Conservation (phyloP, 75 land plant genomes). For the Picea sitchensis region DNA sequence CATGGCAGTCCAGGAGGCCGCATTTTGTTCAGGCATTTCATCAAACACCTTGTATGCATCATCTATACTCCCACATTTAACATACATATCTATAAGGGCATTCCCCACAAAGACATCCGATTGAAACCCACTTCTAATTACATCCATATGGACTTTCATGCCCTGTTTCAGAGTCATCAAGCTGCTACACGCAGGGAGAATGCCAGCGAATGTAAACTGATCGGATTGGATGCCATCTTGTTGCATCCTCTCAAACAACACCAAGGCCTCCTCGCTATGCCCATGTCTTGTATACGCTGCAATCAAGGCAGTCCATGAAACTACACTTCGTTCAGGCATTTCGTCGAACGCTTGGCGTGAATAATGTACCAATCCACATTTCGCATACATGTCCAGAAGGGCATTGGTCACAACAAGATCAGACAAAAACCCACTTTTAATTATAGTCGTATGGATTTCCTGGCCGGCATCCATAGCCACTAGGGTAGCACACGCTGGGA, state of each 20-base stretch:
- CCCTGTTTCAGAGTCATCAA: slow-evolving; percentile 17
- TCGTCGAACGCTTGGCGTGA: slow-evolving; percentile 21
- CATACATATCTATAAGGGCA: slow-evolving; percentile 65
- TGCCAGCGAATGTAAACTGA: slow-evolving; percentile 19
- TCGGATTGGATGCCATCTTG: slow-evolving; percentile 13
- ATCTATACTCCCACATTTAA: slow-evolving; percentile 56
- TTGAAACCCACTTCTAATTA: slow-evolving; percentile 21
- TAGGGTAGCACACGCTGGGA: slow-evolving; percentile 21
- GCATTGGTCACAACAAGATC: slow-evolving; percentile 32
- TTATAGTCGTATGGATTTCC: slow-evolving; percentile 14
- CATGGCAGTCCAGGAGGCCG: slow-evolving; percentile 60
- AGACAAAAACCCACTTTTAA: slow-evolving; percentile 18
- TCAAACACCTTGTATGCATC: slow-evolving; percentile 44
- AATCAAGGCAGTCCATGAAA: slow-evolving; percentile 38
- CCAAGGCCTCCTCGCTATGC: slow-evolving; percentile 11
- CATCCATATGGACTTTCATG: slow-evolving; percentile 31
- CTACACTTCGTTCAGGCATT: slow-evolving; percentile 21
- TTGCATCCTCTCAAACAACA: slow-evolving; percentile 14
- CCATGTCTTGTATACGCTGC: slow-evolving; percentile 19
- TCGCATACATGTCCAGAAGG: slow-evolving; percentile 30
- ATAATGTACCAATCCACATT: slow-evolving; percentile 21
- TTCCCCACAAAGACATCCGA: slow-evolving; percentile 29
- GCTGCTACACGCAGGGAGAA: slow-evolving; percentile 3
- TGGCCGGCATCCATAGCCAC: slow-evolving; percentile 13
- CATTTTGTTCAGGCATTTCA: slow-evolving; percentile 27